phyloP scores from a whole-genome alignment of 495 filamentous ascomycete genomes.

The Jackrogersella minutella region DNA sequence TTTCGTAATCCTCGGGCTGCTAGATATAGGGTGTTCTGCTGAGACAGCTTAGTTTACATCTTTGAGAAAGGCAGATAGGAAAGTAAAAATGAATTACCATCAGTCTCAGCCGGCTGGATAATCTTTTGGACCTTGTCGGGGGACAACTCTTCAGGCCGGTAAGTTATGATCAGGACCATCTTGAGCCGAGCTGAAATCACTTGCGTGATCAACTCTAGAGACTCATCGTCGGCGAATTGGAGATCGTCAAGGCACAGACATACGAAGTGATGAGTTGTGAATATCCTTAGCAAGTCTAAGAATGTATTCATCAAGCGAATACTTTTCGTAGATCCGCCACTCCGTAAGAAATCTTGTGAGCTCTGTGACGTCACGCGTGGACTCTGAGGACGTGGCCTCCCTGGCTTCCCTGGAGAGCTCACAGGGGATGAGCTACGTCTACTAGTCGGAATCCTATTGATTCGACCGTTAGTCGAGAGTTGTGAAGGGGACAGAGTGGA shows the following conservation, averaged over 20 bases:
- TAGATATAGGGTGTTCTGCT: slow-evolving; percentile 55
- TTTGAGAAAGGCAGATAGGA: background rate
- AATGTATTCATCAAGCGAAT: slow-evolving; percentile 84
- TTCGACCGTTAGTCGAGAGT: slow-evolving; percentile 22
- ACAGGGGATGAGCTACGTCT: slow-evolving; percentile 56
- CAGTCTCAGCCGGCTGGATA: slow-evolving; percentile 55
- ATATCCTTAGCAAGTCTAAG: slow-evolving; percentile 79
- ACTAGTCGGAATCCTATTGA: slow-evolving; percentile 32
- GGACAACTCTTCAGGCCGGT: slow-evolving; percentile 62
- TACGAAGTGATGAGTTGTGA: slow-evolving; percentile 80
- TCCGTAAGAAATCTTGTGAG: slow-evolving; percentile 74
- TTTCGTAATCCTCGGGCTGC: slow-evolving; percentile 63
- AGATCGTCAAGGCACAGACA: slow-evolving; percentile 86
- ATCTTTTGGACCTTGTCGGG: slow-evolving; percentile 57
- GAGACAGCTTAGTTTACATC: slow-evolving; percentile 44
- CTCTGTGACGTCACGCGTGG: slow-evolving; percentile 54
- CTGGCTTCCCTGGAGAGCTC: slow-evolving; percentile 39
- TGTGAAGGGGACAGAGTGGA: slow-evolving; percentile 26
- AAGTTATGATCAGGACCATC: slow-evolving; percentile 78
- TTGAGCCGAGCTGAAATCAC: slow-evolving; percentile 76
- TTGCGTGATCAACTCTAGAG: slow-evolving; percentile 76
- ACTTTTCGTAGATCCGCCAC: slow-evolving; percentile 73
- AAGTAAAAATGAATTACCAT: slow-evolving; percentile 44
- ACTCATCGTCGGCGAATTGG: slow-evolving; percentile 87
- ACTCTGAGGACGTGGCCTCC: slow-evolving; percentile 38